Conservation (phyloP, 1,284 basidiomycete genomes). For the Termitomyces sp. region DNA sequence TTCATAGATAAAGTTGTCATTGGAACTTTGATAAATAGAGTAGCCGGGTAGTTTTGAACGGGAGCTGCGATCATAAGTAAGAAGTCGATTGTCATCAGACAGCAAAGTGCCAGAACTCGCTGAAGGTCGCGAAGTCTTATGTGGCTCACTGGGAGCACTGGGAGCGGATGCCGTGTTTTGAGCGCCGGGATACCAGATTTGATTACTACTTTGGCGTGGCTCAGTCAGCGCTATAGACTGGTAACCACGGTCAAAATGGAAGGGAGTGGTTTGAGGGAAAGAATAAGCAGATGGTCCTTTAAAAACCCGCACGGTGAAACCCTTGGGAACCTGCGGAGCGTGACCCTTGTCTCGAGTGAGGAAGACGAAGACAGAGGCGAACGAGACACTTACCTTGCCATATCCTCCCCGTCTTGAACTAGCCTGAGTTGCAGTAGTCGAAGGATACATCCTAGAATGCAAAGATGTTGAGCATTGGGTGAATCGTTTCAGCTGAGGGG, state of each 20-base stretch:
- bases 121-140: conserved; percentile 14
- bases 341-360: conserved; percentile 19
- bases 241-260: conserved; percentile 44
- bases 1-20: conserved; percentile 54
- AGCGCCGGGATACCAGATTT: conserved; percentile 28
- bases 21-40: conserved; percentile 42
- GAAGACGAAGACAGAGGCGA: neutral
- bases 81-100: conserved; percentile 1
- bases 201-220: conserved; percentile 21
- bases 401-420: conserved; percentile 18
- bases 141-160: conserved; percentile 14
- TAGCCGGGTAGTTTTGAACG: conserved; percentile 24
- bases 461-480: conserved; percentile 25
- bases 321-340: conserved; percentile 34
- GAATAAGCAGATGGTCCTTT: conserved; percentile 40
- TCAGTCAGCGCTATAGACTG: conserved; percentile 22
- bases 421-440: conserved; percentile 23
- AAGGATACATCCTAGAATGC: conserved; percentile 29
- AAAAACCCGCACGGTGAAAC: conserved; percentile 48
- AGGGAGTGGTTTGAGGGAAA: conserved; percentile 32
- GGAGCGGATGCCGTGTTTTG: conserved; percentile 16
- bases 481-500: conserved; percentile 12
- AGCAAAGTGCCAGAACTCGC: conserved; percentile 13
- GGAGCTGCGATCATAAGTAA: conserved; percentile 17
- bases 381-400: conserved; percentile 18